Evolutionary conservation across 2,329 filamentous ascomycete species (phyloP), one percentile per base, ranked within the genome.

Genomic region (Nannizziopsis barbatae): DNA sequence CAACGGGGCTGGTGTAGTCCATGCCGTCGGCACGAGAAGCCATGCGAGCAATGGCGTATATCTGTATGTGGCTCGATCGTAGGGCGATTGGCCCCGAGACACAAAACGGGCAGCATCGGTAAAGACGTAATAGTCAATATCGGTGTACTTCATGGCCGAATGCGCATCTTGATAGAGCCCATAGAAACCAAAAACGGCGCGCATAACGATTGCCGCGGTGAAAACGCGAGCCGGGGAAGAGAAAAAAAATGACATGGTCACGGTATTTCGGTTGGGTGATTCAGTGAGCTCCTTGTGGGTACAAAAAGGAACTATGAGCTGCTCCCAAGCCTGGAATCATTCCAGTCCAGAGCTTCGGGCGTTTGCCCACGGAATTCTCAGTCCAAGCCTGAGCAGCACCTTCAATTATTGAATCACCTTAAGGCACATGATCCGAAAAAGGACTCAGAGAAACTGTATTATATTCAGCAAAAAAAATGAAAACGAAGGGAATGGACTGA

Each of bases 111-210:
- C 80, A 20, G 92, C 92, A 65, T 96, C 90, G 42, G 92, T 96
- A 73, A 98, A 98, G 65, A 98, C 92, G 55, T 88, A 81, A 69
- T 98, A 98, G 74, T 98, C 92, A 59, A 98, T 95, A 68, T 98
- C 92, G 45, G 92, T 98, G 72, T 96, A 98, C 70, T 96, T 96
- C 62, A 98, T 71, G 11, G 90, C 82, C 6, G 88, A 93, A 68
- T 89, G 76, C 52, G 86, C 83, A 68, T 98, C 92, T 71, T 98
- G 92, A 74, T 86, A 89, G 52, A 87, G 77, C 50, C 92, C 90
- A 65, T 96, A 96, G 59, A 93, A 63, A 43, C 96, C 77, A 54
- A 98, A 80, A 30, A 71, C 64, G 5, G 79, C 62, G 52, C 92
- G 86, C 18, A 98, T 76, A 42, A 81, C 58, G 47, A 81, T 58